Base-by-base conservation (phyloP, 495 filamentous ascomycete species). In the Annulohypoxylon moriforme region DNA sequence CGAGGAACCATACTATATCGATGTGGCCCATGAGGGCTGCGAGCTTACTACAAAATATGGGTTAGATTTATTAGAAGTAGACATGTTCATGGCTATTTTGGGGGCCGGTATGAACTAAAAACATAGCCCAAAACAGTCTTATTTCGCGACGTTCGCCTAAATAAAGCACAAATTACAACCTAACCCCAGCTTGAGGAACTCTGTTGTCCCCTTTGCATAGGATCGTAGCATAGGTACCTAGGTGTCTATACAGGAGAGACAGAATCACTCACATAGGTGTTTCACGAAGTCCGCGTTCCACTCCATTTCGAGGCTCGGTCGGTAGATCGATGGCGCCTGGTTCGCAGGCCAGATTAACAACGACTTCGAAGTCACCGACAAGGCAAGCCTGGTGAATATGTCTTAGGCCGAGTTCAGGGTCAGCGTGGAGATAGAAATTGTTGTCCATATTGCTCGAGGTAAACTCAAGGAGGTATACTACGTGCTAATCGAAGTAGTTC, bases 21-120 rank as follows among this genome's bases (percentile, higher is more conserved):
- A 68, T 55, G 34, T 75, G 69, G 7, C 69, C 69, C 73, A 75
- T 75, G 11, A 72, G 73, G 11, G 73, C 64, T 13, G 73, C 73
- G 27, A 75, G 65, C 18, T 72, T 66, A 24, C 65, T 75, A 29
- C 10, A 13, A 33, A 0, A 42, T 0, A 8, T 0, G 13, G 25
- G 31, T 67, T 8, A 29, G 53, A 2, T 29, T 47, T 16, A 6
- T 27, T n/a, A 14, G 14, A 14, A 13, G 9, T 36, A 11, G 4
- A 40, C 2, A 40, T n/a, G n/a, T 20, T 20, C 5, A 20, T 42
- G 16, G 4, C 34, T 27, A 5, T 55, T 34, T 34, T 18, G 9
- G 4, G 7, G 52, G n/a, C n/a, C n/a, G n/a, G n/a, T n/a, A n/a
- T n/a, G n/a, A n/a, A n/a, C n/a, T n/a, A n/a, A n/a, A n/a, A n/a